Percentiles rank a stretch among this genome's conserved stretches.
Conservation (phyloP, 768 basidiomycete species). For the Daedaleopsis nitida region DNA sequence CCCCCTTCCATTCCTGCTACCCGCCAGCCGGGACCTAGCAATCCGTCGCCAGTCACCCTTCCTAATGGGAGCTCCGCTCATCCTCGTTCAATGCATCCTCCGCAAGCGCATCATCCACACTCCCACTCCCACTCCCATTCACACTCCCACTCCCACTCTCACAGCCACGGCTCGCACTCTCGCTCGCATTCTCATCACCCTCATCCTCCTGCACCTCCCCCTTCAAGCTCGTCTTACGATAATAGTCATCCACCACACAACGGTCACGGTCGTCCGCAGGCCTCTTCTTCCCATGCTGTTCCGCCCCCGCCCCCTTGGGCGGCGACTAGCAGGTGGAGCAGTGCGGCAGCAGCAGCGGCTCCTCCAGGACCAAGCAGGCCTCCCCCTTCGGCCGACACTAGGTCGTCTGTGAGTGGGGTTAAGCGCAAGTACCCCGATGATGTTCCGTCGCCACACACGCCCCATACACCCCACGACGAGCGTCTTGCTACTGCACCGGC, state of each 20-base stretch:
- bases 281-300: constrained; percentile 16
- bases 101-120: constrained; percentile 2
- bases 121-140: constrained; percentile 7
- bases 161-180: neutral
- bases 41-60: neutral
- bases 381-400: neutral
- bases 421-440: constrained; percentile 40
- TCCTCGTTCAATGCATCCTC: constrained; percentile 14
- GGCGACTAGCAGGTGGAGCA: constrained; percentile 33
- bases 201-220: constrained; percentile 37
- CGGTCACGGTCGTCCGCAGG: neutral
- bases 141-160: constrained; percentile 9
- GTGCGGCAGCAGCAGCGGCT: constrained; percentile 31
- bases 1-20: constrained; percentile 18
- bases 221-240: constrained; percentile 4
- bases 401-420: constrained; percentile 10
- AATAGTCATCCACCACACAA: constrained; percentile 6
- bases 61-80: constrained; percentile 18
- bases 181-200: constrained; percentile 38
- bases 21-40: neutral
- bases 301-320: constrained; percentile 43
- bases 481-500: constrained; percentile 18
- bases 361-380: constrained; percentile 29
- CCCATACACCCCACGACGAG: constrained; percentile 18
- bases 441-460: constrained; percentile 4